These are phyloP conservation scores for Periconia sp. DNA, from an alignment of 2,329 filamentous ascomycete genomes.

Conservation along the genomic window DNA sequence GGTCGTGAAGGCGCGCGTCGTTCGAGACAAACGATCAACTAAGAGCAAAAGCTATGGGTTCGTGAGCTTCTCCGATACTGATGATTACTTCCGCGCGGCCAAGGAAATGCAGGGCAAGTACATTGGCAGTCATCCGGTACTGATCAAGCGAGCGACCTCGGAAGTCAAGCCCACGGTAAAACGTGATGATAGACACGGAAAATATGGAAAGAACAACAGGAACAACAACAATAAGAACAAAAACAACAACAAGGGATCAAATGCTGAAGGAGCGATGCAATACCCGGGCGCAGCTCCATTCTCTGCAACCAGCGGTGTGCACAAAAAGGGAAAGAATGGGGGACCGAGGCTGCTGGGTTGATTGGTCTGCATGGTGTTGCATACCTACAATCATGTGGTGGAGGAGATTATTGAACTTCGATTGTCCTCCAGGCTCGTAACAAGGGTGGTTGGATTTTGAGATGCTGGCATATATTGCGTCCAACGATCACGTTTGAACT, in stretches of 20 bases:
- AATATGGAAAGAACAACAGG: constrained; percentile 22
- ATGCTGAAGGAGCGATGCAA: constrained; percentile 11
- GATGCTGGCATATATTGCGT: too few species aligned
- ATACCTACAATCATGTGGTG: not conserved
- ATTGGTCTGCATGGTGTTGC: not conserved
- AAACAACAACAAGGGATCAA: constrained; percentile 34
- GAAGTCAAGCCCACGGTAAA: constrained; percentile 80
- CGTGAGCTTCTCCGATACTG: constrained; percentile 90
- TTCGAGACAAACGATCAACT: constrained; percentile 92
- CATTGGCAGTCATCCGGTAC: constrained; percentile 93
- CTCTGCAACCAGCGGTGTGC: constrained; percentile 26
- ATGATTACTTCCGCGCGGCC: constrained; percentile 94
- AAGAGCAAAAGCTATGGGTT: constrained; percentile 98
- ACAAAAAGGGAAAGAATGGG: constrained; percentile 35
- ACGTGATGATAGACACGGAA: constrained; percentile 43
- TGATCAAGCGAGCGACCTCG: constrained; percentile 84
- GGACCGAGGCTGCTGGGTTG: constrained; percentile 32
- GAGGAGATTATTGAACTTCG: not conserved
- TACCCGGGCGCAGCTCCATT: constrained; percentile 23
- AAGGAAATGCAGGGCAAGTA: constrained; percentile 99
- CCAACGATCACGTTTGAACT: too few species aligned
- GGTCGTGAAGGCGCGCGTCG: constrained; percentile 87
- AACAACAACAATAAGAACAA: constrained; percentile 55
- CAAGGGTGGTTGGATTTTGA: too few species aligned
- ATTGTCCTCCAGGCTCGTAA: too few species aligned